These are phyloP conservation scores for Rhizophora mangle DNA, from an alignment of 345 rosid species.

Conservation along the genomic window DNA sequence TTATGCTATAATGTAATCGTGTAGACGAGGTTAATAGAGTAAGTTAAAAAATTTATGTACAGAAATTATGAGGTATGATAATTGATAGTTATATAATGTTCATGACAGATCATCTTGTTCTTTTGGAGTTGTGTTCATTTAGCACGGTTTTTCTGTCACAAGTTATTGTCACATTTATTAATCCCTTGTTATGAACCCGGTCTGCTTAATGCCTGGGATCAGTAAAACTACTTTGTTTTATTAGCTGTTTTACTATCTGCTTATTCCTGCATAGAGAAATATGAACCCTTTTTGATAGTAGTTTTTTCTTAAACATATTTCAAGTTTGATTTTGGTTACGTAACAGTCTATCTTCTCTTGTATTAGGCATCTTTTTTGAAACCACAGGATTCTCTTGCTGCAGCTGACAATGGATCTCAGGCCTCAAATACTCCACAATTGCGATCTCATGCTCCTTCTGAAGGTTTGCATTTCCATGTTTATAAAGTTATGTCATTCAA, in stretches of 20 bases:
- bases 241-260: neutral
- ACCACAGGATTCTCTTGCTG: constrained; percentile 50
- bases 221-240: neutral
- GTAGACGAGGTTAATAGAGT: neutral
- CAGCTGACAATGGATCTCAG: constrained; percentile 51
- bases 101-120: neutral
- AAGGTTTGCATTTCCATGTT: constrained; percentile 41
- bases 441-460: constrained; percentile 55
- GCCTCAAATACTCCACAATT: constrained; percentile 46
- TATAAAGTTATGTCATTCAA: neutral
- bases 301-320: neutral
- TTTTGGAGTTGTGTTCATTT: neutral
- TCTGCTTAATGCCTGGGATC: neutral
- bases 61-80: too few species aligned
- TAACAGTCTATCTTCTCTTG: constrained; percentile 14
- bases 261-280: neutral
- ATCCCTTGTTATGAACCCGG: neutral
- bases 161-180: neutral
- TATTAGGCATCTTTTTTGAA: constrained; percentile 57
- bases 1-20: neutral
- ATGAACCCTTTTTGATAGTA: neutral
- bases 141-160: neutral
- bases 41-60: too few species aligned
- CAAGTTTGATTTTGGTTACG: neutral
- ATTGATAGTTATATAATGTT: too few species aligned